These are phyloP conservation scores for Kazachstania martiniae DNA, from an alignment of 805 yeast species.

Conservation along the genomic window DNA sequence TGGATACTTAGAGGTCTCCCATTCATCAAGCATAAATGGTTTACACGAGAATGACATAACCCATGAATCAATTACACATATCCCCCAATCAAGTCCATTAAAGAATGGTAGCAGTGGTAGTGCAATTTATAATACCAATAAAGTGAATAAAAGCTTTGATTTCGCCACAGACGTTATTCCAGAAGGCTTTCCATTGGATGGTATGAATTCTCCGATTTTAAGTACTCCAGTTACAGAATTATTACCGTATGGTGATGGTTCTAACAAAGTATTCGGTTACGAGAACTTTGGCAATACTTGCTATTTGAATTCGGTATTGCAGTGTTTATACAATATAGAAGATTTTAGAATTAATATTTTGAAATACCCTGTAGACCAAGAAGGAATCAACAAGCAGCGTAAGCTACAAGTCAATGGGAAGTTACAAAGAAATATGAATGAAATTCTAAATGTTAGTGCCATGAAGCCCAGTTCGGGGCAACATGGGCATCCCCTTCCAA, in stretches of 20 bases:
- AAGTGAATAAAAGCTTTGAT: too few species aligned
- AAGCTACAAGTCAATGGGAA: constrained; percentile 29
- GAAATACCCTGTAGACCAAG: constrained; percentile 34
- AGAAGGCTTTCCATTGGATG: background rate
- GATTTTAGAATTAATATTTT: constrained; percentile 51
- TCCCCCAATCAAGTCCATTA: background rate
- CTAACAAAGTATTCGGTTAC: constrained; percentile 63
- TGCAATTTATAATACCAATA: too few species aligned
- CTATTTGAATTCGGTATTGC: constrained; percentile 86
- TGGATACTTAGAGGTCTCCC: too few species aligned
- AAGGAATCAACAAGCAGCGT: constrained; percentile 25
- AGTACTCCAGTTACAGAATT: constrained; percentile 1
- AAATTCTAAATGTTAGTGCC: too few species aligned
- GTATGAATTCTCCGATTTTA: constrained; percentile 1
- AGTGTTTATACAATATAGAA: constrained; percentile 68
- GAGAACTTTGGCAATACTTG: constrained; percentile 87
- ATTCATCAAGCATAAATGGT: too few species aligned
- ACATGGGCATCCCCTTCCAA: too few species aligned
- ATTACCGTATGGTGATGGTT: constrained; percentile 55
- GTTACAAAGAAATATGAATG: constrained; percentile 21
- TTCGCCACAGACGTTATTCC: constrained; percentile 1
- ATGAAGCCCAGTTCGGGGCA: too few species aligned
- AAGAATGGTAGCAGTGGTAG: too few species aligned
- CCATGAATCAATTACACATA: background rate
- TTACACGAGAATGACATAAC: too few species aligned